Base-by-base conservation (phyloP, 106 monocot genomes). In the Alisma plantagoaquatica region DNA sequence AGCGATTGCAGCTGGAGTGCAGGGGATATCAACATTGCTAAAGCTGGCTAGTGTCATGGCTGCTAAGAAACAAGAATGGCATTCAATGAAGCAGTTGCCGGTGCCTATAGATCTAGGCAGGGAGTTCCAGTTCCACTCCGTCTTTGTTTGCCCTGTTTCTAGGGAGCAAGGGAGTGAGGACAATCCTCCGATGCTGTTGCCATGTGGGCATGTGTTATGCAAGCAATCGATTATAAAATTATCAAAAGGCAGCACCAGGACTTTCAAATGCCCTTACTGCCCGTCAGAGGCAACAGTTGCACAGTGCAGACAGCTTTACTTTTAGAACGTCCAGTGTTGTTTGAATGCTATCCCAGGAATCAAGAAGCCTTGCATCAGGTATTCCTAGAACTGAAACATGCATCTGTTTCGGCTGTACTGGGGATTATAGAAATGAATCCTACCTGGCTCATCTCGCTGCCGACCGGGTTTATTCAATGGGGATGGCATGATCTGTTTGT, bases 251-350 rank as follows among this genome's bases (percentile, higher is more conserved):
- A 64, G 43, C 43, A 57, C 23, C 5, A 27, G 71, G 24, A 29
- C 50, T 2, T 72, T 72, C 64, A 72, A 72, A 64, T 72, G 71
- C 51, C 71, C 71, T 1, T 72, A 64, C 27, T 72, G 71, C 49
- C 63, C 71, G 2, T 11, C 26, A 1, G 64, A 64, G 57, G 49
- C 64, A 14, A 64, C 64, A 2, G 50, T 64, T 17, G 57, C 57
- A 2, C 63, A 72, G 22, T 72, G 71, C 41, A 49, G 33, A 33
- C 64, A 64, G 71, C 63, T 72, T 10, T 44, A 72, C 57, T 57
- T 64, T 57, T 72, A 14, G 14, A 38, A 38, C n/a, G n/a, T n/a
- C n/a, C n/a, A n/a, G n/a, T n/a, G n/a, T n/a, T n/a, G n/a, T n/a
- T n/a, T n/a, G n/a, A n/a, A n/a, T n/a, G n/a, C n/a, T n/a, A n/a